Evolutionary conservation across 768 basidiomycete species (phyloP).

Genomic region (Tulasnella sp.): DNA sequence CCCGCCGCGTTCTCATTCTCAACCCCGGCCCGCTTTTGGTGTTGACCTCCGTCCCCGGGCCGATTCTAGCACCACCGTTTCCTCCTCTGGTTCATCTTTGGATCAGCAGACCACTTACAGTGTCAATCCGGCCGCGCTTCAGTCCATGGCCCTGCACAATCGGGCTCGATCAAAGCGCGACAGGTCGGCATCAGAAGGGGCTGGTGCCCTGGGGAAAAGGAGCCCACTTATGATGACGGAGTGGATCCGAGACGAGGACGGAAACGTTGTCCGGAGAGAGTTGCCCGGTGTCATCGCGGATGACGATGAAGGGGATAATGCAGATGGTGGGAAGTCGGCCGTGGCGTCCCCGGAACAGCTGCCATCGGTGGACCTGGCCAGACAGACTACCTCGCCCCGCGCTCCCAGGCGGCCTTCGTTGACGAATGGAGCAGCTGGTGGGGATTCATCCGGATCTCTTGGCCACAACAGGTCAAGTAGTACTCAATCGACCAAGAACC

Average conservation of each 20-base stretch:
- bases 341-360: not conserved
- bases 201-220: constrained; percentile 4
- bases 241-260: not conserved
- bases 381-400: not conserved
- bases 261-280: constrained; percentile 1
- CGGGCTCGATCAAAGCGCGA: constrained; percentile 4
- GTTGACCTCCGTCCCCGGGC: not conserved
- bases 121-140: constrained; percentile 4
- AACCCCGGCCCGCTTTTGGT: constrained; percentile 1
- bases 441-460: not conserved
- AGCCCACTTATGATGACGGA: constrained; percentile 5
- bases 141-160: not conserved
- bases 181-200: constrained; percentile 11
- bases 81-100: not conserved
- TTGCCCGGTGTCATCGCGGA: constrained; percentile 6
- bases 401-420: constrained; percentile 10
- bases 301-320: constrained; percentile 6
- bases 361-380: not conserved
- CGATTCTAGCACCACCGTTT: constrained; percentile 8
- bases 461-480: constrained; percentile 10
- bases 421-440: not conserved
- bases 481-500: constrained; percentile 8
- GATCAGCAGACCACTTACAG: not conserved
- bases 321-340: not conserved
- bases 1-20: constrained; percentile 7